Conservation (phyloP, 805 yeast genomes). For the Clavispora vitiphila region DNA sequence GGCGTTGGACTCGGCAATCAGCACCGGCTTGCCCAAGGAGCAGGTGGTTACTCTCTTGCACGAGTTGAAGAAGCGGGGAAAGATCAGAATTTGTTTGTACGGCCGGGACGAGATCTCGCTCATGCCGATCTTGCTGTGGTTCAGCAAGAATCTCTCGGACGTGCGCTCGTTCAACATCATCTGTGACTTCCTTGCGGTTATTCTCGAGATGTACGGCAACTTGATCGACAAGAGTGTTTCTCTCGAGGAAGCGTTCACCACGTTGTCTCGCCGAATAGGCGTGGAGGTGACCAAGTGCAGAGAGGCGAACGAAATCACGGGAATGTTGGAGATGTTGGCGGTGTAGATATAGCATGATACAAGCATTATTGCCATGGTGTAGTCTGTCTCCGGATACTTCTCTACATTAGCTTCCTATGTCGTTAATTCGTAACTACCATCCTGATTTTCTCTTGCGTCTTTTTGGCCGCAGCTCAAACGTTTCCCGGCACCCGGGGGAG, state of each 20-base stretch:
- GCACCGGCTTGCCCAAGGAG: conserved; percentile 74
- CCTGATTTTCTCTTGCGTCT: background rate
- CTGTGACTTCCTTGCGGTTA: conserved; percentile 63
- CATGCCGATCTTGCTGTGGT: conserved; percentile 86
- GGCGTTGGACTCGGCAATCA: conserved; percentile 83
- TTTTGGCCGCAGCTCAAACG: background rate
- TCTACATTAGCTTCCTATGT: too few relatives aligned
- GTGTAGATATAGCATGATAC: conserved; percentile 21
- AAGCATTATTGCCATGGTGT: background rate
- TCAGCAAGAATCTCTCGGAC: conserved; percentile 70
- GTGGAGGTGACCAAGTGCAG: conserved; percentile 71
- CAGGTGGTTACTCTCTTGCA: conserved; percentile 75
- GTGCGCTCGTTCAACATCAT: conserved; percentile 61
- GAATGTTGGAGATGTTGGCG: conserved; percentile 86
- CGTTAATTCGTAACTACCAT: background rate
- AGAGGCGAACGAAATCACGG: conserved; percentile 86
- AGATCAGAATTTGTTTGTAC: conserved; percentile 71
- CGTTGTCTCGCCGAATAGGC: conserved; percentile 56
- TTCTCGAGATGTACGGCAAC: conserved; percentile 72
- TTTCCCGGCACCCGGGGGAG: conserved; percentile 25
- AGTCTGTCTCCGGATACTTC: too few relatives aligned
- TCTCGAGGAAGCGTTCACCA: conserved; percentile 64
- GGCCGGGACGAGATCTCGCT: conserved; percentile 82
- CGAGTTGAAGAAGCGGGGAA: conserved; percentile 86
- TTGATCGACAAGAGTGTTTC: conserved; percentile 70